Evolutionary conservation across 768 basidiomycete genomes (phyloP).

Genomic region (Auricularia cornea): DNA sequence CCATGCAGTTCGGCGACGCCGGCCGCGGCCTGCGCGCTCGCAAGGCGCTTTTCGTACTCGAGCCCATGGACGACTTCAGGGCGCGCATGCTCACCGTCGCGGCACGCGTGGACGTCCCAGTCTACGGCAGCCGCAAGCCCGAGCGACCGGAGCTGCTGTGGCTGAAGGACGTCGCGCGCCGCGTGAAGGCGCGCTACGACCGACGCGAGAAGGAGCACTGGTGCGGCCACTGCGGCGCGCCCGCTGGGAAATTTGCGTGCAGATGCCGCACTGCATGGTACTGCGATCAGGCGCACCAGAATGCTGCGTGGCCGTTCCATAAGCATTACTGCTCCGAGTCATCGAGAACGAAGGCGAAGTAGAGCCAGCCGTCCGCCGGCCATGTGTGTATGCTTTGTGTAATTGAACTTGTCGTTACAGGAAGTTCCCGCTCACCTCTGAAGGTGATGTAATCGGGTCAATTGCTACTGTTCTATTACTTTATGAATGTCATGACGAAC

Average conservation of each 20-base stretch:
- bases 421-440: too few relatives aligned
- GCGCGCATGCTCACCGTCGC: background rate
- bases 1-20: constrained; percentile 17
- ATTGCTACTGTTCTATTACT: too few relatives aligned
- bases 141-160: constrained; percentile 5
- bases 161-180: constrained; percentile 9
- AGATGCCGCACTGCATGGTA: constrained; percentile 9
- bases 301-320: constrained; percentile 15
- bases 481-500: too few relatives aligned
- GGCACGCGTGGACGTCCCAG: background rate
- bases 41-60: constrained; percentile 10
- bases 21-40: constrained; percentile 13
- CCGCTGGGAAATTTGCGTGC: constrained; percentile 7
- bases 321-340: constrained; percentile 3
- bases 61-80: constrained; percentile 8
- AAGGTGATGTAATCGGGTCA: too few relatives aligned
- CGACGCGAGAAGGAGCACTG: constrained; percentile 4
- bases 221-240: constrained; percentile 15
- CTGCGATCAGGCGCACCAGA: constrained; percentile 13
- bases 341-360: too few relatives aligned
- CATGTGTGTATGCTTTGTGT: too few relatives aligned
- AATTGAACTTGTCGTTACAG: too few relatives aligned
- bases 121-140: background rate
- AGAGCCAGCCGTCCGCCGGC: too few relatives aligned
- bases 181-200: constrained; percentile 12